phyloP scores from a whole-genome alignment of 371 early-diverging fungal genomes.

The Mucor plumbeus region DNA sequence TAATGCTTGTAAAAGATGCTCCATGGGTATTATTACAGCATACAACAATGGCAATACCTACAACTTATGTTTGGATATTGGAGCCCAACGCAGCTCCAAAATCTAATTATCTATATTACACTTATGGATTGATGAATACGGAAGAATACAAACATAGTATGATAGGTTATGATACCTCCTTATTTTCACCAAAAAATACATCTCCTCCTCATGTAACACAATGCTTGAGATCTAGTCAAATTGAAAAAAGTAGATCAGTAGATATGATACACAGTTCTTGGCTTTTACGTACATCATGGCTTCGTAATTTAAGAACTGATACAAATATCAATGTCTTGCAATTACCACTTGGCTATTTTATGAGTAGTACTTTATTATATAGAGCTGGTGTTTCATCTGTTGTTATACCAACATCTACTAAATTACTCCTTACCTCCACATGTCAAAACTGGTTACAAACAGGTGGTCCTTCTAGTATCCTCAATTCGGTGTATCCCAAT shows the following conservation, averaged over 20 bases:
- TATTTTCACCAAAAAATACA: slow-evolving; percentile 19
- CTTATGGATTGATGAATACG: slow-evolving; percentile 46
- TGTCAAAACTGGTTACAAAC: neutral
- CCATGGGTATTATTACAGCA: slow-evolving; percentile 27
- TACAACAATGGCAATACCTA: neutral
- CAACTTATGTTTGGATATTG: slow-evolving; percentile 44
- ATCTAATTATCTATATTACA: slow-evolving; percentile 30
- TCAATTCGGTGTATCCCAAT: slow-evolving; percentile 10
- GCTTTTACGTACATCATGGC: slow-evolving; percentile 26
- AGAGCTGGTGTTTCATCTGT: slow-evolving; percentile 38
- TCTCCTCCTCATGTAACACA: neutral
- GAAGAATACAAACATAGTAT: slow-evolving; percentile 44
- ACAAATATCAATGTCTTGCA: neutral
- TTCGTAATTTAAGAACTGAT: slow-evolving; percentile 4
- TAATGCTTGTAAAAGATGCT: slow-evolving; percentile 25
- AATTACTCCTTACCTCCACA: slow-evolving; percentile 1
- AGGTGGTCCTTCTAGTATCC: slow-evolving; percentile 4
- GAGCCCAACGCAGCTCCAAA: slow-evolving; percentile 44
- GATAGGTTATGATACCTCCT: slow-evolving; percentile 44
- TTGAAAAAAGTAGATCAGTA: slow-evolving; percentile 15
- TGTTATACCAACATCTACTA: slow-evolving; percentile 27
- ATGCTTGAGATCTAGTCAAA: neutral
- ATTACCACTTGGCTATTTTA: slow-evolving; percentile 37
- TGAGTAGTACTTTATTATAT: slow-evolving; percentile 40
- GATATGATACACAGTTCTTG: slow-evolving; percentile 35